Percentiles rank a stretch among this genome's conserved stretches.
These are phyloP conservation scores for Rhodocollybia butyracea DNA, from an alignment of 768 basidiomycete species.

Conservation along the genomic window DNA sequence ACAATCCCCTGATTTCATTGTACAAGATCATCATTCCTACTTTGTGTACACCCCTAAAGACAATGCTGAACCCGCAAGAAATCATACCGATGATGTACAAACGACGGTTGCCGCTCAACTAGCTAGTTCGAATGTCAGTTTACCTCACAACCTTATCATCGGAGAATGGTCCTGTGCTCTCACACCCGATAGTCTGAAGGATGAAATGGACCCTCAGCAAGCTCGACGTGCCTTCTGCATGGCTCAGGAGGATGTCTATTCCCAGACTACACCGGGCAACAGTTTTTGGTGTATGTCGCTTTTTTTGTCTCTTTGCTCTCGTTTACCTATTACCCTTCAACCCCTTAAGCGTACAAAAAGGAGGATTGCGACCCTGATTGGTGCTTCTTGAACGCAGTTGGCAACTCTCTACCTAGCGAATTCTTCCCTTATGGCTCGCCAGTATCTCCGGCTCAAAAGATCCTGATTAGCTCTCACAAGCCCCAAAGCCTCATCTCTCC, in stretches of 20 bases:
- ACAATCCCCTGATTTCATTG: conserved; percentile 52
- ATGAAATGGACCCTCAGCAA: conserved; percentile 39
- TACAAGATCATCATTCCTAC: conserved; percentile 75
- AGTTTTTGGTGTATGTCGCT: conserved; percentile 62
- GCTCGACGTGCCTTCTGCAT: conserved; percentile 52
- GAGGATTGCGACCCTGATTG: conserved; percentile 62
- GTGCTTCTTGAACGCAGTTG: conserved; percentile 66
- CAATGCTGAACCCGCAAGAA: conserved; percentile 41
- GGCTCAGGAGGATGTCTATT: conserved; percentile 56
- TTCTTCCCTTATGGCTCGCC: conserved; percentile 49
- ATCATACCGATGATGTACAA: conserved; percentile 53
- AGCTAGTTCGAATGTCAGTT: conserved; percentile 20
- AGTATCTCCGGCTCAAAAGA: no score
- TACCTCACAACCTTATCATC: conserved; percentile 56
- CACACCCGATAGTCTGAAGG: conserved; percentile 54
- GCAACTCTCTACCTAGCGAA: conserved; percentile 48
- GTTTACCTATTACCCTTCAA: not conserved
- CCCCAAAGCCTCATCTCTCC: no score
- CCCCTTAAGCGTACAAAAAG: conserved; percentile 49
- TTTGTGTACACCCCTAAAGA: conserved; percentile 63
- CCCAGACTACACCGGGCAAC: conserved; percentile 58
- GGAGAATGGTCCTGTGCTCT: conserved; percentile 85
- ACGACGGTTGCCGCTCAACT: conserved; percentile 32
- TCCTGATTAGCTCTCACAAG: no score
- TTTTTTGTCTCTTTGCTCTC: not conserved